Percentiles rank a stretch among this genome's conserved stretches.
phyloP scores from a whole-genome alignment of 306 rosid species.

The Argentina anserina region DNA sequence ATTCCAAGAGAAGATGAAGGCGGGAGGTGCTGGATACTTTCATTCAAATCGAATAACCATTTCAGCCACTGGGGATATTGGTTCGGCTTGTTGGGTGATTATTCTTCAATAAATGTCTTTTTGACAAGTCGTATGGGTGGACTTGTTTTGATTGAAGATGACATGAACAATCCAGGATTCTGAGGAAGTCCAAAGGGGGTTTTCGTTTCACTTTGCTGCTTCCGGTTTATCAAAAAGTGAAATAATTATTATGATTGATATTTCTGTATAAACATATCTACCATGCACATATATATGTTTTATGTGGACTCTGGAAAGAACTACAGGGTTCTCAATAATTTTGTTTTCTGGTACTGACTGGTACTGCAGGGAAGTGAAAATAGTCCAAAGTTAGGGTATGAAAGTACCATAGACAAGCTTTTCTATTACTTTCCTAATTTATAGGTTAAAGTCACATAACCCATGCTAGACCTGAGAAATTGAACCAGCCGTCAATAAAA shows the following conservation, averaged over 20 bases:
- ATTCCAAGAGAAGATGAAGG: background rate
- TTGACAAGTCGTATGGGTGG: background rate
- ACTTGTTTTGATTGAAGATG: background rate
- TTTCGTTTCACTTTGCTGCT: background rate
- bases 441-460: background rate
- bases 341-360: background rate
- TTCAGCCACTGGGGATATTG: background rate
- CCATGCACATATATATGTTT: background rate
- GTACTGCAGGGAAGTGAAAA: background rate
- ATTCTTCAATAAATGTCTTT: background rate
- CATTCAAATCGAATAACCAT: background rate
- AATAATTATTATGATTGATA: background rate
- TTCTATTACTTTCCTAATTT: background rate
- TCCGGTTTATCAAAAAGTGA: background rate
- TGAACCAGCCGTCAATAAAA: background rate
- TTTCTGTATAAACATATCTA: background rate
- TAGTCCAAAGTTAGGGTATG: background rate
- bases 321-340: background rate
- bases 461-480: background rate
- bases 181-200: background rate
- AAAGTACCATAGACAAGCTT: background rate
- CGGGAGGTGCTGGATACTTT: background rate
- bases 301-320: background rate
- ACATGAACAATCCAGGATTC: background rate
- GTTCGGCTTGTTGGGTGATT: background rate